phyloP scores from a whole-genome alignment of 495 filamentous ascomycete species.

The Cryomyces minteri region DNA sequence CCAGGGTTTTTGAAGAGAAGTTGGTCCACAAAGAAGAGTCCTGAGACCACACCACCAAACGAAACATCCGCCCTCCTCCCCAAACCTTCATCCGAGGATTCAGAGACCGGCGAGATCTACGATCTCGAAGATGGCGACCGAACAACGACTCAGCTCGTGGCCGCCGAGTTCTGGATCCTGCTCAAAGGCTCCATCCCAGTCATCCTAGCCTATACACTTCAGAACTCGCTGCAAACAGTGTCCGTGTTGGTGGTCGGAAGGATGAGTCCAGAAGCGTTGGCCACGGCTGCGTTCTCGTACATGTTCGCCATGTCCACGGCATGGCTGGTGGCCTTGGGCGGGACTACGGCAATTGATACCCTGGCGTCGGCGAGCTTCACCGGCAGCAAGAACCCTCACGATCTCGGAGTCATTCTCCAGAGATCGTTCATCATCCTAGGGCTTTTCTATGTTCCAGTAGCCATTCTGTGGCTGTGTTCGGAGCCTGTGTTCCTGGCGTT shows the following conservation, averaged over 20 bases:
- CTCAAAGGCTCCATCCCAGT: conserved; percentile 57
- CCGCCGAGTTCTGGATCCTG: conserved; percentile 50
- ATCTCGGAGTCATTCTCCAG: conserved; percentile 70
- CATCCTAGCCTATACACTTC: conserved; percentile 74
- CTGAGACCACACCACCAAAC: conserved; percentile 8
- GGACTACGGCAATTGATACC: conserved; percentile 80
- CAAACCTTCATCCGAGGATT: conserved; percentile 8
- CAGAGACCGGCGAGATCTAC: conserved; percentile 12
- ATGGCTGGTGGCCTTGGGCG: conserved; percentile 85
- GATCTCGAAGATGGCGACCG: conserved; percentile 13
- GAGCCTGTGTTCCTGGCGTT: conserved; percentile 58
- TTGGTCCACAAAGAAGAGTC: conserved; percentile 2
- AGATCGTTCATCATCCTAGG: conserved; percentile 58
- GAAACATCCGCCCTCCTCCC: conserved; percentile 12
- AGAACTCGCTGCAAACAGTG: conserved; percentile 74
- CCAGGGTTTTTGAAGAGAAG: conserved; percentile 8
- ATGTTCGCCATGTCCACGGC: conserved; percentile 90
- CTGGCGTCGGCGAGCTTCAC: conserved; percentile 72
- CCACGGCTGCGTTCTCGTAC: conserved; percentile 73
- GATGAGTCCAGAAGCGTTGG: conserved; percentile 60
- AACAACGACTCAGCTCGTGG: conserved; percentile 15
- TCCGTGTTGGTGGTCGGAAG: conserved; percentile 76
- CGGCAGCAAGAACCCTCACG: conserved; percentile 61
- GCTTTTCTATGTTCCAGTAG: conserved; percentile 58
- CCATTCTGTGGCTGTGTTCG: conserved; percentile 57